Evolutionary conservation across 2,329 filamentous ascomycete species (phyloP).

Genomic region (Xylariomycetidae sp.): DNA sequence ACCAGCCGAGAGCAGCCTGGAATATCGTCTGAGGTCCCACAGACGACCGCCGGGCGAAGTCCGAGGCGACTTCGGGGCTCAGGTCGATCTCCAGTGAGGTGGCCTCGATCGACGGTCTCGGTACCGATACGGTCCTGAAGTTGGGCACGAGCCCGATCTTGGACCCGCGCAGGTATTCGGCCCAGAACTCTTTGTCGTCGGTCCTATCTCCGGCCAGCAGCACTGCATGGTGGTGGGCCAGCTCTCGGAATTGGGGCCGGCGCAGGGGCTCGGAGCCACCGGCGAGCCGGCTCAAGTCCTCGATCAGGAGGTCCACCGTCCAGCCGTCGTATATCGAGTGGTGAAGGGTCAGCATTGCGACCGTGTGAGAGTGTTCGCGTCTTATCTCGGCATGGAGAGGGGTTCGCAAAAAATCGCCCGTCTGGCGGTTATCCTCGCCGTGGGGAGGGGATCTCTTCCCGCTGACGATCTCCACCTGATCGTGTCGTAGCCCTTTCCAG

Average conservation of each 20-base stretch:
- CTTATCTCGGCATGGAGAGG: constrained; percentile 62
- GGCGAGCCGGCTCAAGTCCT: constrained; percentile 58
- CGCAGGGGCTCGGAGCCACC: constrained; percentile 16
- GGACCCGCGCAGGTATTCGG: constrained; percentile 55
- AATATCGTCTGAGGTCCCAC: constrained; percentile 68
- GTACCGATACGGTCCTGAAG: constrained; percentile 38
- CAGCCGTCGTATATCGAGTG: constrained; percentile 92
- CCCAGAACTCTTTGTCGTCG: constrained; percentile 62
- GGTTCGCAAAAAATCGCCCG: constrained; percentile 41
- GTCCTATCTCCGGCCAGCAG: constrained; percentile 27
- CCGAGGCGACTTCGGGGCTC: constrained; percentile 28
- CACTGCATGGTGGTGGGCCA: constrained; percentile 44
- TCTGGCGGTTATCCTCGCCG: constrained; percentile 29
- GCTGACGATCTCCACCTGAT: constrained; percentile 38
- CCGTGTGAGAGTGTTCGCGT: background rate
- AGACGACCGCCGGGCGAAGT: constrained; percentile 33
- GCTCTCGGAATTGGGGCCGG: constrained; percentile 55
- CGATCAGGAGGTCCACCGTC: constrained; percentile 72
- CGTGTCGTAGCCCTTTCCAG: constrained; percentile 47
- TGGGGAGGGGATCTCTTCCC: constrained; percentile 35
- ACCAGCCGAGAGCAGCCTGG: constrained; percentile 63
- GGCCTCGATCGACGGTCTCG: constrained; percentile 22
- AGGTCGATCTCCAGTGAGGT: constrained; percentile 28
- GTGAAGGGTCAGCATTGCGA: constrained; percentile 58
- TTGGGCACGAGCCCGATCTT: constrained; percentile 54